Evolutionary conservation across 768 basidiomycete species (phyloP), one percentile per base, ranked within the genome.

Genomic region (Mycena maculata): DNA sequence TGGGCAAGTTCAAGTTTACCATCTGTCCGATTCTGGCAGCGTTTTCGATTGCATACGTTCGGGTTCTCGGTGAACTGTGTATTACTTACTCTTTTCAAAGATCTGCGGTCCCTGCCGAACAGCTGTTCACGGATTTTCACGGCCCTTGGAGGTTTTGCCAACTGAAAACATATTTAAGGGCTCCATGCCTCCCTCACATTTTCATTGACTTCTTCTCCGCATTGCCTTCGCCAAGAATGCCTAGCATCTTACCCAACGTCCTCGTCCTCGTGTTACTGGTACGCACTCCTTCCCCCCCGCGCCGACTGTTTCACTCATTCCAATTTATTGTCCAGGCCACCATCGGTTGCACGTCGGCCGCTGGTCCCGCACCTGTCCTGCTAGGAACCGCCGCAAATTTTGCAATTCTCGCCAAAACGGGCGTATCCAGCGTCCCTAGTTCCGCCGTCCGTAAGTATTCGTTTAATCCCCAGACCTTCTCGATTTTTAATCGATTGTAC

Each of bases 371-470:
- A 7, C 47, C 55, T 10, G 55, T 64, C 33, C n/a, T 41, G 16
- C 36, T 64, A 11, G 63, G 63, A 23, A 57, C 47, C 15, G 63
- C 55, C 4, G 55, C 16, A 41, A 41, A 48, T 15, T 64, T 57
- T 20, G 63, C 63, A 20, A 50, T 64, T 12, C 47, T 64, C 3
- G 63, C 63, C 8, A 49, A 41, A 36, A 42, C 63, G 10, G 36
- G 55, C 23, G 55, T 64, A 20, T 41, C 55, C 22, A 30, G 36
- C 36, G 54, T 41, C 13, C 47, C 63, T 12, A 27, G 50, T 41
- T 64, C 63, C 20, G 38, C 47, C 20, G 10, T 64, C 55, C 23
- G 63, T 64, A 6, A 20, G 63, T 50, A 50, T 38, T 31, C n/a
- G 23, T 30, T 53, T 16, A 13, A 11, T 16, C n/a, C n/a, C n/a